phyloP scores from a whole-genome alignment of 441 rosid species.

The Syzygium syzygioides region DNA sequence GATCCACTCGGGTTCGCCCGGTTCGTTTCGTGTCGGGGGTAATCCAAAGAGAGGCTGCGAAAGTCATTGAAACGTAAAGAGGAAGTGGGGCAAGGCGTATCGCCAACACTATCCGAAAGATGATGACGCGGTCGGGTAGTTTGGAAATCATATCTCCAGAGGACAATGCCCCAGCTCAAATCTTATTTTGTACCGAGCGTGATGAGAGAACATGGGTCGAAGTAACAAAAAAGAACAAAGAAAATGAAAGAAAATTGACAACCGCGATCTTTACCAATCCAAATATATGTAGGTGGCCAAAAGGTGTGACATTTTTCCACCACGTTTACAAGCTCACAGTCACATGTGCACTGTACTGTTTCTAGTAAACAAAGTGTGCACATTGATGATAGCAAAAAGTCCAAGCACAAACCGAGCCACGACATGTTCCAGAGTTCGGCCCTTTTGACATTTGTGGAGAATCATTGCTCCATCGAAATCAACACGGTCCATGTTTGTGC shows the following conservation, averaged over 20 bases:
- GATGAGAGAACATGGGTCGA: background rate
- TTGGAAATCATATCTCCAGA: background rate
- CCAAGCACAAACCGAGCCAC: background rate
- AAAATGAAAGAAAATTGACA: background rate
- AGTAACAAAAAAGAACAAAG: background rate
- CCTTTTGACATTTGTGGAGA: background rate
- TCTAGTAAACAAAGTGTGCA: background rate
- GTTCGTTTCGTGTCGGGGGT: too few relatives aligned
- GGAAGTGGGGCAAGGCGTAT: background rate
- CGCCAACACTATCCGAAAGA: rapidly evolving
- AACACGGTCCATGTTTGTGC: background rate
- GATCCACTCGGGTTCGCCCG: background rate
- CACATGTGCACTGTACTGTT: background rate
- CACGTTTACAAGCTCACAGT: background rate
- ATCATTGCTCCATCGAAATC: background rate
- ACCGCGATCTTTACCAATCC: background rate
- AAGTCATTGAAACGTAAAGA: background rate
- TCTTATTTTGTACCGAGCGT: background rate
- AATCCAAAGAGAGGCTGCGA: too few relatives aligned
- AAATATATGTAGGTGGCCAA: background rate
- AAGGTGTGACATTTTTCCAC: background rate
- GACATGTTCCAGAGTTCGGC: background rate
- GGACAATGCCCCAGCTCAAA: background rate
- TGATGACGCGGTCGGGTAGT: background rate
- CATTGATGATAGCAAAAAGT: background rate